Percentiles rank a stretch among this genome's conserved stretches.
Conservation (phyloP, 768 basidiomycete species). For the Termitomyces sp. region DNA sequence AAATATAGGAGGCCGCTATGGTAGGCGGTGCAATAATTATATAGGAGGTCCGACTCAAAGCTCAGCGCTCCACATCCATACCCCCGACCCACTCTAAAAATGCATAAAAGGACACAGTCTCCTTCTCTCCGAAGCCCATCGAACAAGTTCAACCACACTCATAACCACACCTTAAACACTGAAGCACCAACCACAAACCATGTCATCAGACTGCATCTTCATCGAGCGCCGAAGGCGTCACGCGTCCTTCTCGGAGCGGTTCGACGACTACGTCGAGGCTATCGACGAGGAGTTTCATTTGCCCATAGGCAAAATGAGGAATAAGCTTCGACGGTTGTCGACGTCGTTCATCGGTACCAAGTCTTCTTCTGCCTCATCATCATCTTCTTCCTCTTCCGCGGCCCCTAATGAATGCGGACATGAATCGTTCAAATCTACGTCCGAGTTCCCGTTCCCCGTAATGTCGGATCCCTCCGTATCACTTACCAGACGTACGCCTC, state of each 20-base stretch:
- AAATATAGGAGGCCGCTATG: not conserved
- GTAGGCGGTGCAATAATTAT: not conserved
- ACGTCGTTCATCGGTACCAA: not conserved
- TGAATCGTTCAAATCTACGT: not conserved
- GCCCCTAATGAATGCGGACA: not conserved
- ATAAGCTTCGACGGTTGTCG: not conserved
- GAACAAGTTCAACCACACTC: not conserved
- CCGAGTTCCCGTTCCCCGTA: not conserved
- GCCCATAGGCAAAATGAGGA: conserved; percentile 1
- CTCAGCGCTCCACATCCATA: not conserved
- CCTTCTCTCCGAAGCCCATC: no score
- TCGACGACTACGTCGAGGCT: conserved; percentile 4
- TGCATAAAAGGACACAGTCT: not conserved
- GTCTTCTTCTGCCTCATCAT: not conserved
- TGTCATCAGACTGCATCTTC: not conserved
- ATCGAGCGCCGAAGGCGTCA: not conserved
- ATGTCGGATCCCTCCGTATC: no score
- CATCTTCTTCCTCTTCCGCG: not conserved
- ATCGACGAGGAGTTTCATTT: conserved; percentile 5
- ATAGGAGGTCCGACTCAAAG: not conserved
- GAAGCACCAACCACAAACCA: not conserved
- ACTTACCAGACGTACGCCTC: no score
- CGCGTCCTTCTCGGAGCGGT: not conserved
- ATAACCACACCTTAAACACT: not conserved
- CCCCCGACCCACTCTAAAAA: not conserved